Percentiles rank a stretch among this genome's conserved stretches.
Evolutionary conservation across 2,329 filamentous ascomycete species (phyloP).

Genomic region (Bipolaris oryzae): DNA sequence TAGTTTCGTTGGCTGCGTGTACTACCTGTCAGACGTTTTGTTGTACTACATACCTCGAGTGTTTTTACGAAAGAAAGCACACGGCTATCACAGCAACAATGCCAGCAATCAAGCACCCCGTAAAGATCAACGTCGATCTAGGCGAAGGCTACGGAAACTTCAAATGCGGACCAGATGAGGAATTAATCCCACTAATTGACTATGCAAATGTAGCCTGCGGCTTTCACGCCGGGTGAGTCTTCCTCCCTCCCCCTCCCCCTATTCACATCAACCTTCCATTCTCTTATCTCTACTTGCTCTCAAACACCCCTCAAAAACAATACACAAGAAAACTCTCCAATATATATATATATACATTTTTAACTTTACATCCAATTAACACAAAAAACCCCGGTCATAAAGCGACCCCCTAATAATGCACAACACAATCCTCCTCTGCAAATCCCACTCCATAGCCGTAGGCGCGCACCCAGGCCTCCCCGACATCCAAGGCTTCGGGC

Average conservation of each 20-base stretch:
- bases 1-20: too few relatives aligned
- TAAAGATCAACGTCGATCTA: slow-evolving; percentile 61
- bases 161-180: slow-evolving; percentile 63
- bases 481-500: slow-evolving; percentile 69
- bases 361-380: not conserved
- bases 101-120: slow-evolving; percentile 58
- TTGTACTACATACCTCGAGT: too few relatives aligned
- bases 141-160: slow-evolving; percentile 61
- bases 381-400: slow-evolving; percentile 17
- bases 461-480: slow-evolving; percentile 70
- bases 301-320: not conserved
- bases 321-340: too few relatives aligned
- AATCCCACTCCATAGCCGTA: slow-evolving; percentile 61
- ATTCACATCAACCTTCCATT: too few relatives aligned
- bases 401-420: slow-evolving; percentile 68
- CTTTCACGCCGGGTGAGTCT: slow-evolving; percentile 55
- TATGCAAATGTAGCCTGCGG: slow-evolving; percentile 68
- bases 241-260: too few relatives aligned
- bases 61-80: too few relatives aligned
- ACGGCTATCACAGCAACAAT: slow-evolving; percentile 38
- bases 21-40: too few relatives aligned
- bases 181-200: slow-evolving; percentile 66
- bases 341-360: too few relatives aligned
- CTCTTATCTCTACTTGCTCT: too few relatives aligned
- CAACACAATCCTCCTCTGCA: slow-evolving; percentile 64